phyloP scores from a whole-genome alignment of 2,329 filamentous ascomycete genomes.

The Thelonectria rubi region DNA sequence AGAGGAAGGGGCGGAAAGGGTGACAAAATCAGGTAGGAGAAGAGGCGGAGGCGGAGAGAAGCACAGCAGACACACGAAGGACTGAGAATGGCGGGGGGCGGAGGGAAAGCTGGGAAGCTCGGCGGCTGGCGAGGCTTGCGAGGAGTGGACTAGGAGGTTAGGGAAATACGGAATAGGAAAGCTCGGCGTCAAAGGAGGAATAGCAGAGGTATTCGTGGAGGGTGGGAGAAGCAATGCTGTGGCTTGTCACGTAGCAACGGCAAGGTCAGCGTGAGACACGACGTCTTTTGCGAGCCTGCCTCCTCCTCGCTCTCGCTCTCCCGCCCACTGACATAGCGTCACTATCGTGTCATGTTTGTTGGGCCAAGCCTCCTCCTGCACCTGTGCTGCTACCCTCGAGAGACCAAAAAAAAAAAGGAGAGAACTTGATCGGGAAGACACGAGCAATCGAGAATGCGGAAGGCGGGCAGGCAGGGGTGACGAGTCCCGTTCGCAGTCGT shows the following conservation, averaged over 20 bases:
- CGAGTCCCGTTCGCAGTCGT: background rate
- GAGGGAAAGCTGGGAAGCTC: slow-evolving; percentile 11
- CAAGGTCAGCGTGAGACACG: background rate
- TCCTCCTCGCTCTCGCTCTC: slow-evolving; percentile 1
- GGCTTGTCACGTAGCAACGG: background rate
- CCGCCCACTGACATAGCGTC: slow-evolving; percentile 10
- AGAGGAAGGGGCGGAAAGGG: background rate
- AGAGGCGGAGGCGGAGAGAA: slow-evolving; percentile 1
- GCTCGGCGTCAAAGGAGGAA: slow-evolving; percentile 1
- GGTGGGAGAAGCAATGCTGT: background rate
- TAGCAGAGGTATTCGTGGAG: background rate
- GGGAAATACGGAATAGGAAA: slow-evolving; percentile 18
- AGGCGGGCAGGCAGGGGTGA: background rate
- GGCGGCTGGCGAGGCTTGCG: slow-evolving; percentile 1
- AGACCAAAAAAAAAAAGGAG: background rate
- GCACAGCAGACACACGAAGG: too few species aligned
- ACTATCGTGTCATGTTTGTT: slow-evolving; percentile 15
- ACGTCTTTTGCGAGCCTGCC: background rate
- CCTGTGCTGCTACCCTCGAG: background rate
- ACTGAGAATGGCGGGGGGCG: slow-evolving; percentile 5
- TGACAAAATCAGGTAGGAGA: background rate
- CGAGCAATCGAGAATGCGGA: background rate
- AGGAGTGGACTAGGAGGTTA: background rate
- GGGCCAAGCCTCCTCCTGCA: background rate
- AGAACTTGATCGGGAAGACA: too few species aligned